Conservation (phyloP, 768 basidiomycete species). For the Auriscalpium orientale region DNA sequence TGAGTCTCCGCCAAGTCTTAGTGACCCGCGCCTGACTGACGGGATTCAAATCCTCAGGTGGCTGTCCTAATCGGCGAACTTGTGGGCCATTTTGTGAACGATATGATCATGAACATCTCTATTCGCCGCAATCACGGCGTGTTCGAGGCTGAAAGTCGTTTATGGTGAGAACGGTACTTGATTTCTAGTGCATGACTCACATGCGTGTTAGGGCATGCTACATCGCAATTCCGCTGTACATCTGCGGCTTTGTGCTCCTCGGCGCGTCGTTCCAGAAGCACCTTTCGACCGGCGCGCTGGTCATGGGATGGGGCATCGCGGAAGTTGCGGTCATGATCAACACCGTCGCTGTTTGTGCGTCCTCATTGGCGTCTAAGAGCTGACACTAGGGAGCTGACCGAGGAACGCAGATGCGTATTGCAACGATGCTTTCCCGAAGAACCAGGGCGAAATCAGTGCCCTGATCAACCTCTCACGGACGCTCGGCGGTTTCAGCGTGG, state of each 20-base stretch:
- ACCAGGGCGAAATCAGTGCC: constrained; percentile 55
- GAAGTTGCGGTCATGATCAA: constrained; percentile 49
- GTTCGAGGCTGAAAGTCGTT: constrained; percentile 48
- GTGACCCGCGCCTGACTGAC: not conserved
- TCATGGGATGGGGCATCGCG: constrained; percentile 65
- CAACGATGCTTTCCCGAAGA: constrained; percentile 42
- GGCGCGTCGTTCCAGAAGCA: constrained; percentile 50
- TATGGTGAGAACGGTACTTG: constrained; percentile 35
- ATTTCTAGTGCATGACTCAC: not conserved
- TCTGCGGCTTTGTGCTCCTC: constrained; percentile 53
- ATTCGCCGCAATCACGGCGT: constrained; percentile 42
- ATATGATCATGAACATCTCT: constrained; percentile 36
- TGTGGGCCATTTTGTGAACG: constrained; percentile 43
- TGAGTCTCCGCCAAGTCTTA: constrained; percentile 17
- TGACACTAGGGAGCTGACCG: no score
- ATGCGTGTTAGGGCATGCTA: constrained; percentile 48
- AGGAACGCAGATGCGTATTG: constrained; percentile 34
- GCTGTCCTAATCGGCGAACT: constrained; percentile 46
- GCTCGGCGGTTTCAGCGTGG: constrained; percentile 56
- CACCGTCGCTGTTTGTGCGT: constrained; percentile 55
- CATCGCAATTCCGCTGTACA: constrained; percentile 49
- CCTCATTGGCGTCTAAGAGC: constrained; percentile 3
- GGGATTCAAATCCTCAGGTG: constrained; percentile 22
- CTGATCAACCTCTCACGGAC: constrained; percentile 50
- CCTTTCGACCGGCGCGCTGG: constrained; percentile 41